Base-by-base conservation (phyloP, 1,284 basidiomycete species). In the Meripilus lineatus region DNA sequence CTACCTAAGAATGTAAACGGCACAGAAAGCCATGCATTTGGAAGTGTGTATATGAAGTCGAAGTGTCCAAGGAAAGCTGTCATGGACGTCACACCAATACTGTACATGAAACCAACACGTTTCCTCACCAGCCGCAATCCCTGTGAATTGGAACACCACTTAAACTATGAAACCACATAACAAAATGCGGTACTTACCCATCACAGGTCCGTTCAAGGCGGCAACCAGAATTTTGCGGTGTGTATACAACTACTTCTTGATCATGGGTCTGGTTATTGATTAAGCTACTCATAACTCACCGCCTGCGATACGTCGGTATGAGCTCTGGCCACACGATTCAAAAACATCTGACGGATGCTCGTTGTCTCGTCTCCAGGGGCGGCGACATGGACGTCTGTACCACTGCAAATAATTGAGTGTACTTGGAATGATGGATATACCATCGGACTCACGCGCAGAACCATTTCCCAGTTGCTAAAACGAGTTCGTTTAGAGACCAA, bases 41-140 rank as follows among this genome's bases (percentile, higher is more conserved):
- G 77, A 48, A 84, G 59, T n/a, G 74, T 70, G 49, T 84, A 86
- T 21, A 86, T 81, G 55, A 86, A 84, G 55, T 87, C 83, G 52
- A 84, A 84, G 48, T 84, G 74, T 1, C 83, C 82, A 20, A 86
- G 63, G 52, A 84, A 77, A 1, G 82, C 83, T 84, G 52, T 25
- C 17, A 35, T 34, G 22, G 21, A 23, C 35, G 10, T 23, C 14
- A 40, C 25, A n/a, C 20, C 11, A 13, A 22, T 23, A n/a, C 35
- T 33, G 20, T 13, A 21, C 10, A 15, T 17, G 20, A 26, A 40
- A 26, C 7, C 33, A 24, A 32, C 13, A 11, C 17, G 17, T 35
- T 4, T 21, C 51, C 57, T 34, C 51, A 80, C 83, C 81, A 49
- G 83, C 80, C 25, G 80, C 75, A 44, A 85, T 85, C 14, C 83